A percentile compares a stretch with the other conserved stretches of the same genome.
phyloP scores from a whole-genome alignment of 73 alveolate species.

The Paramecium sonneborni region DNA sequence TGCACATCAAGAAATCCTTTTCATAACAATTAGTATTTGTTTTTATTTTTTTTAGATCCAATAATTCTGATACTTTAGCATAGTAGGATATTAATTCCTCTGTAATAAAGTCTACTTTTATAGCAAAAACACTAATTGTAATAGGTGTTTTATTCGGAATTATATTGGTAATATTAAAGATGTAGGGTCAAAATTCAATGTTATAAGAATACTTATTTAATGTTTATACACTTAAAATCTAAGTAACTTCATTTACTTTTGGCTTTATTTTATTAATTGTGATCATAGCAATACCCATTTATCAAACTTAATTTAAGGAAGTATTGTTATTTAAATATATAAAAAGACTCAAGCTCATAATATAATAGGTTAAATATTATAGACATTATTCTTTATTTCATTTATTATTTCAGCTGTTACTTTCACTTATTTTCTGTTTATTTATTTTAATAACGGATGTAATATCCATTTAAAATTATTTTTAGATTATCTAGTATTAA shows the following conservation, averaged over 20 bases:
- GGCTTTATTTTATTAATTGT: not conserved
- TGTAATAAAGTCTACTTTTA: not conserved
- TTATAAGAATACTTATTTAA: not conserved
- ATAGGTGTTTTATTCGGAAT: not conserved
- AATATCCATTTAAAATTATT: too few species aligned
- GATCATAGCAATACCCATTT: not conserved
- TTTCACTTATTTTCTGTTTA: not conserved
- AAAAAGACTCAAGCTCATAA: not conserved
- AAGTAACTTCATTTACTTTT: not conserved
- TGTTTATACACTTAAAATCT: not conserved
- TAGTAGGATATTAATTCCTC: not conserved
- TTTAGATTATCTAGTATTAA: not conserved
- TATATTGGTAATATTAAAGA: not conserved
- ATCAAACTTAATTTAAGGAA: not conserved
- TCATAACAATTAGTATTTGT: not conserved
- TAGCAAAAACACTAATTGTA: not conserved
- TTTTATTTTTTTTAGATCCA: not conserved
- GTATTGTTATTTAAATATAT: not conserved
- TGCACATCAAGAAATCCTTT: not conserved
- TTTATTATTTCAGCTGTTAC: not conserved
- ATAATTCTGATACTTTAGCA: not conserved
- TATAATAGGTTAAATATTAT: not conserved
- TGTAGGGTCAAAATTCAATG: not conserved
- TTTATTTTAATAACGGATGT: not conserved
- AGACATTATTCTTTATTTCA: not conserved